Evolutionary conservation across 2,329 filamentous ascomycete species (phyloP), one percentile per base, ranked within the genome.

Genomic region (Aureobasidium sp.): DNA sequence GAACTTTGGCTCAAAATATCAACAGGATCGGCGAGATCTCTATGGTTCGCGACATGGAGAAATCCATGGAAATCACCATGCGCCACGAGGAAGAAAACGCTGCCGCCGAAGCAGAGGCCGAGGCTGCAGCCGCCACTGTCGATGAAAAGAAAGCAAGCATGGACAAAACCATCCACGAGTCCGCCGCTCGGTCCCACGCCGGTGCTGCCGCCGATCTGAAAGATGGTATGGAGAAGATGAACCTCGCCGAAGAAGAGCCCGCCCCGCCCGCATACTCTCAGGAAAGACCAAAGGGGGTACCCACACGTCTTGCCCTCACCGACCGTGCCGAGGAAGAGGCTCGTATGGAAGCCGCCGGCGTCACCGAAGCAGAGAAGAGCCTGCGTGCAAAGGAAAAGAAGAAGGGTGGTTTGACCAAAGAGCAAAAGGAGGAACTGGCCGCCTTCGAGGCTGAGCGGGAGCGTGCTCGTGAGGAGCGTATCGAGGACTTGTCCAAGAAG

Each of bases 11-110:
- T 59, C 15, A 59, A 12, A 59, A 3, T 14, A 24, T 52, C 63
- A 44, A 67, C 61, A 65, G 71, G 81, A 97, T 99, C 71, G 94
- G 94, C 67, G 94, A 99, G 81, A 96, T 99, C 68, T 94, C 90
- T 56, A 85, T 99, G 62, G 97, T 99, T 90, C 97, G 97, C 79
- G 94, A 99, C 71, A 82, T 99, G 60, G 97, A 93, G 19, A 91
- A 91, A 70, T 96, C 92, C 48, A 97, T 99, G 93, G 94, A 99
- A 70, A 97, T 99, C 67, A 92, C 91, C 22, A 93, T 91, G 86
- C 82, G 89, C 61, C 86, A 86, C 64, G 85, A 85, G 74, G 90
- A 91, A 69, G 63, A 65, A 42, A 62, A 63, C 39, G 60, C 61
- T n/a, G 60, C 52, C 33, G 57, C 56, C 31, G 58, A 65, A 8